Base-by-base conservation (phyloP, 495 filamentous ascomycete species). In the Stereocaulon alpinum region DNA sequence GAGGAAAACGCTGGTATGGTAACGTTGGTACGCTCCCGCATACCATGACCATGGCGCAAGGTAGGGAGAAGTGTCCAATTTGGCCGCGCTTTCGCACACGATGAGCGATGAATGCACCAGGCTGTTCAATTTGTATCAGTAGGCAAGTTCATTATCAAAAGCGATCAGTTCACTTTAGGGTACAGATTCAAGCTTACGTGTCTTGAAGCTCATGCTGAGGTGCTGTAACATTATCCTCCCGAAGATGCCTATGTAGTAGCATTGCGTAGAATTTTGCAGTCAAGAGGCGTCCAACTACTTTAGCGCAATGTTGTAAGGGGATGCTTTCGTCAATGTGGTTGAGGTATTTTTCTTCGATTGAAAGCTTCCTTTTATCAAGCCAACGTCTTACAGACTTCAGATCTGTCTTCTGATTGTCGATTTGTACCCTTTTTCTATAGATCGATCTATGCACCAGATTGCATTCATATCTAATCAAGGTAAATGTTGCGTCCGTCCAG, bases 31-130 rank as follows among this genome's bases (percentile, higher is more conserved):
- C 14, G 79, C 78, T 14, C 80, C 77, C 11, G 74, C 60, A 63
- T 82, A 82, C 80, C 80, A 83, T 1, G 70, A 66, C 80, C 80
- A 83, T 27, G 71, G 67, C 9, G 62, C 62, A 24, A 86, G 75
- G 17, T 74, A 69, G 0, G 74, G 74, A 18, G 76, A 73, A 5
- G 75, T 81, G 56, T 86, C 85, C 17, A 88, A 69, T 5, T 70
- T 70, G 45, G 83, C 83, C 12, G 80, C 76, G n/a, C 73, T 72
- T 68, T 87, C 85, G 40, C 48, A 52, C 5, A 60, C 32, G 32
- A 30, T 11, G 17, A 60, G 58, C 22, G 40, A 53, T 12, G 58
- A 52, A 14, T 53, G 12, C 4, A 54, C 22, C 17, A 54, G 27
- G 29, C 58, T 60, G 12, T 29, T 29, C 6, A 15, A 11, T 4